Evolutionary conservation across 1,284 basidiomycete genomes (phyloP).

Genomic region (Irpex rosettiformis): DNA sequence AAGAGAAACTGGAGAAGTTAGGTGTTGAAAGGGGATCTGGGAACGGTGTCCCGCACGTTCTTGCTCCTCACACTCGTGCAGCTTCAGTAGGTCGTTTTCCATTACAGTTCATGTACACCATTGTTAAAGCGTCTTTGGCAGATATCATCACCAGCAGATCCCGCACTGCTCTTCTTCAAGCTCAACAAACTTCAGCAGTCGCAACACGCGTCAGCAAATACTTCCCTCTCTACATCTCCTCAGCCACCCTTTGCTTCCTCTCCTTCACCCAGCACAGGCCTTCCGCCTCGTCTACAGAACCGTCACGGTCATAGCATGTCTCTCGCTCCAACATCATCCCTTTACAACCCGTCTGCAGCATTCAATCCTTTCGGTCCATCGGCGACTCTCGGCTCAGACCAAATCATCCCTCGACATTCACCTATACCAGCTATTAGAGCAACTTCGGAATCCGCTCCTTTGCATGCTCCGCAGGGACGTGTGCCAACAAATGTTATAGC

Average conservation of each 20-base stretch:
- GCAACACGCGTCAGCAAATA: conserved; percentile 49
- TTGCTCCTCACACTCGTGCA: conserved; percentile 71
- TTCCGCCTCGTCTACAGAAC: conserved; percentile 43
- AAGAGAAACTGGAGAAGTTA: conserved; percentile 73
- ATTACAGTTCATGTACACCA: not conserved
- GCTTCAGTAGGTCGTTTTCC: conserved; percentile 59
- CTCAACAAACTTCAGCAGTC: conserved; percentile 78
- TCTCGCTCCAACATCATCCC: conserved; percentile 51
- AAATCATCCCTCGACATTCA: conserved; percentile 28
- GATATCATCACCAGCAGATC: conserved; percentile 84
- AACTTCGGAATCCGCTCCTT: conserved; percentile 21
- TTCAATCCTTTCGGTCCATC: conserved; percentile 63
- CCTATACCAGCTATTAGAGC: conserved; percentile 15
- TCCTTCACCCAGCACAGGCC: conserved; percentile 46
- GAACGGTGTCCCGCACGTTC: conserved; percentile 52
- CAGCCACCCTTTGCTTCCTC: conserved; percentile 50
- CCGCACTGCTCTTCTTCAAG: conserved; percentile 73
- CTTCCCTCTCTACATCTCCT: conserved; percentile 60
- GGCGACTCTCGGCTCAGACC: conserved; percentile 50
- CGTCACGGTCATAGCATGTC: conserved; percentile 72
- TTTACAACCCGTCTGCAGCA: conserved; percentile 37
- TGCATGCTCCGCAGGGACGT: conserved; percentile 60
- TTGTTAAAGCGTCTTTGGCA: conserved; percentile 26
- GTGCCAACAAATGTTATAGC: conserved; percentile 45
- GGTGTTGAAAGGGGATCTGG: conserved; percentile 70